phyloP scores from a whole-genome alignment of 2,329 filamentous ascomycete genomes.

The Aspergillus niger region DNA sequence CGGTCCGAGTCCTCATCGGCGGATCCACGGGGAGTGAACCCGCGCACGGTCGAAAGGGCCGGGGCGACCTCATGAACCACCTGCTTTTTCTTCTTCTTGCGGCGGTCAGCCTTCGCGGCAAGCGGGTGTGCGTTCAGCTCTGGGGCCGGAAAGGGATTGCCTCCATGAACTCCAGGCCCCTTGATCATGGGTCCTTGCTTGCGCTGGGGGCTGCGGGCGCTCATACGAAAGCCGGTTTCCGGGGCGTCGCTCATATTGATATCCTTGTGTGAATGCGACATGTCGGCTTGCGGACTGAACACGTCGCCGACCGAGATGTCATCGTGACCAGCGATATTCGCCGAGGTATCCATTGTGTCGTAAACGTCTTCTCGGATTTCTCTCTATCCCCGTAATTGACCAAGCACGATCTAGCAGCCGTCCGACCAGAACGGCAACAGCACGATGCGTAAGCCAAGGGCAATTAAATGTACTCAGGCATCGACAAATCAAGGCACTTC shows the following conservation, averaged over 20 bases:
- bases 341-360: slow-evolving; percentile 25
- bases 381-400: not conserved
- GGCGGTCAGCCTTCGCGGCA: slow-evolving; percentile 29
- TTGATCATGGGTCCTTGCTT: slow-evolving; percentile 20
- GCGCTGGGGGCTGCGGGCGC: slow-evolving; percentile 27
- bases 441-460: slow-evolving; percentile 11
- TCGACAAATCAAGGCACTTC: slow-evolving; percentile 9
- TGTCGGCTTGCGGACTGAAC: slow-evolving; percentile 41
- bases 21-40: slow-evolving; percentile 47
- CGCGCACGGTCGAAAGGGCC: slow-evolving; percentile 45
- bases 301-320: slow-evolving; percentile 44
- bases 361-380: not conserved
- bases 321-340: slow-evolving; percentile 26
- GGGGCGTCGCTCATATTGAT: slow-evolving; percentile 23
- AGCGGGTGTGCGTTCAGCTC: slow-evolving; percentile 30
- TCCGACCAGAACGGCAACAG: slow-evolving; percentile 5
- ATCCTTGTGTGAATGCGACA: slow-evolving; percentile 28
- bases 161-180: slow-evolving; percentile 18
- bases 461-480: slow-evolving; percentile 19
- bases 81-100: slow-evolving; percentile 47
- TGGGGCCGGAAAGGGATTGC: slow-evolving; percentile 32
- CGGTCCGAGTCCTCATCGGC: slow-evolving; percentile 51
- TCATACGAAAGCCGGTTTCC: slow-evolving; percentile 32
- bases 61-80: slow-evolving; percentile 31
- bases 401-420: slow-evolving; percentile 1